phyloP scores from a whole-genome alignment of 108 stramenopile species.

The Conticribra guillardii region DNA sequence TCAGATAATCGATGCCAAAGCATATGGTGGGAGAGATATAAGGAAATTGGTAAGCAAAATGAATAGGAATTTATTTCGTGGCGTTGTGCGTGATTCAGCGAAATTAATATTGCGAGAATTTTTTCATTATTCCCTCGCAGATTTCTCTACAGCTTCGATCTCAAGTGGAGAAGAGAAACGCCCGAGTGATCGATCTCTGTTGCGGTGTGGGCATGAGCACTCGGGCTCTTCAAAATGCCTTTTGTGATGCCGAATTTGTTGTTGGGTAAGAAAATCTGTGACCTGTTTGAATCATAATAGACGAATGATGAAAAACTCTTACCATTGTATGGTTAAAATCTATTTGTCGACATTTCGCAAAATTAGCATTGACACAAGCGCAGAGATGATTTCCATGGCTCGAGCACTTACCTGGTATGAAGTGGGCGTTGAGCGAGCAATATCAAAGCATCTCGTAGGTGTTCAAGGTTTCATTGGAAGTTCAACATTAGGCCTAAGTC shows the following conservation, averaged over 20 bases:
- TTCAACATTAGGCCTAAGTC: conserved; percentile 9
- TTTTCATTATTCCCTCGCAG: too few relatives aligned
- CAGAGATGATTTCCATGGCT: conserved; percentile 87
- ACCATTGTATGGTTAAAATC: too few relatives aligned
- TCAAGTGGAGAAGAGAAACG: conserved; percentile 41
- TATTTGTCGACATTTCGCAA: not conserved
- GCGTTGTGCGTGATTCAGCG: too few relatives aligned
- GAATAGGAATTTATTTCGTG: too few relatives aligned
- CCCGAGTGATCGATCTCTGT: conserved; percentile 72
- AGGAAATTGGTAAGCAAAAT: conserved; percentile 40
- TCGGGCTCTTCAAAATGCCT: conserved; percentile 66
- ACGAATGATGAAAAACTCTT: not conserved
- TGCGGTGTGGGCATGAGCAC: conserved; percentile 88
- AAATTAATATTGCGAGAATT: too few relatives aligned
- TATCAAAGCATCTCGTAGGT: conserved; percentile 18
- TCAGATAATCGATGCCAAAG: conserved; percentile 69
- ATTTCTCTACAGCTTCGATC: conserved; percentile 49
- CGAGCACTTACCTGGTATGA: conserved; percentile 46
- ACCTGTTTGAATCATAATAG: not conserved
- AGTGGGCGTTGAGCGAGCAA: conserved; percentile 21
- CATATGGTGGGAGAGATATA: conserved; percentile 77
- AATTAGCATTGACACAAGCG: conserved; percentile 63
- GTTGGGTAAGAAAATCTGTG: conserved; percentile 41
- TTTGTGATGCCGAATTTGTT: conserved; percentile 66
- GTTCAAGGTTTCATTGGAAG: conserved; percentile 14